Evolutionary conservation across 257 asterid genomes (phyloP).

Genomic region (Hygrophila difformis): DNA sequence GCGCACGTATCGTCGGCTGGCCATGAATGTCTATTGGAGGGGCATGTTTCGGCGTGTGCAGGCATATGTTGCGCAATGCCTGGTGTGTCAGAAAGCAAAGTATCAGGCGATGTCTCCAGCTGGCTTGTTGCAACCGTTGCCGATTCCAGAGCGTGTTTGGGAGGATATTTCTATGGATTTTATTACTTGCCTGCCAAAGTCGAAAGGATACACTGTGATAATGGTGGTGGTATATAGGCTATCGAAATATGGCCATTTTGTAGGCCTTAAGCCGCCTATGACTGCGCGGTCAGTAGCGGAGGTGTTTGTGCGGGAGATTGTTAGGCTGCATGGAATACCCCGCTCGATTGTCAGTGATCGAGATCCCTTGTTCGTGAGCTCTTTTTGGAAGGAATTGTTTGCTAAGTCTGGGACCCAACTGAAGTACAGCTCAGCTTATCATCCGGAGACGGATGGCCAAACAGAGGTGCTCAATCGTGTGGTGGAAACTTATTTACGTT

Average conservation of each 20-base stretch:
- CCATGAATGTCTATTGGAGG: neutral
- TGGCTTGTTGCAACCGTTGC: too few species aligned
- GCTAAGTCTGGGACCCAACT: neutral
- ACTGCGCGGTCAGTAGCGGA: neutral
- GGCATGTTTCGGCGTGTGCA: neutral
- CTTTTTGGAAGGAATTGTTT: neutral
- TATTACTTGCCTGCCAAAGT: neutral
- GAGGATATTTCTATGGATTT: too few species aligned
- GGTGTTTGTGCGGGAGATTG: too few species aligned
- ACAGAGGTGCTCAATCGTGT: too few species aligned
- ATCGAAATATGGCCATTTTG: neutral
- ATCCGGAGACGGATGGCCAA: too few species aligned
- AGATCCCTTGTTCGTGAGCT: neutral
- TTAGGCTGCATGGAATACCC: neutral
- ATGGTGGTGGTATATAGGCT: neutral
- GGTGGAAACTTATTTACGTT: too few species aligned
- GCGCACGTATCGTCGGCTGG: neutral
- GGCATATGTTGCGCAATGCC: neutral
- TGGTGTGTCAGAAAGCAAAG: neutral
- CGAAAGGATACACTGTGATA: neutral
- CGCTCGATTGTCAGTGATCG: neutral
- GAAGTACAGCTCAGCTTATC: too few species aligned
- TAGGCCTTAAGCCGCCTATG: neutral
- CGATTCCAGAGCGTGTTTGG: too few species aligned
- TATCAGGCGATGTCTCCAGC: neutral